Evolutionary conservation across 2,329 filamentous ascomycete genomes (phyloP).

Genomic region (Paecilomyces dactylethromorphus): DNA sequence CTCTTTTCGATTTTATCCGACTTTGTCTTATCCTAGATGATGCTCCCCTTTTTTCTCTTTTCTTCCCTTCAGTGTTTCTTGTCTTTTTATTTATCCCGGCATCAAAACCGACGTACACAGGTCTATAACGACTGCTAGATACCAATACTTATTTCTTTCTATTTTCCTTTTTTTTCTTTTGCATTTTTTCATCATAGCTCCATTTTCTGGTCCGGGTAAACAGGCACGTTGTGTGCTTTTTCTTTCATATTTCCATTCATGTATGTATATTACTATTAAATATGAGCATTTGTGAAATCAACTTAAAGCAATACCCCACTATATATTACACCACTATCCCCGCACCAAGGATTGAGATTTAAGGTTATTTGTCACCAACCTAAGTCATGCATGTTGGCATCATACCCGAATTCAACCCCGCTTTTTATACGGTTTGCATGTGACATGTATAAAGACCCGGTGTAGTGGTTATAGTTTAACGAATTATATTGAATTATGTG

Average conservation of each 20-base stretch:
- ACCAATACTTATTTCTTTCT: slow-evolving; percentile 2
- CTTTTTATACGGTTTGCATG: too few species aligned
- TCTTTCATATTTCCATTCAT: neutral
- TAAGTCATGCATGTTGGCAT: too few species aligned
- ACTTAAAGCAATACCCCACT: too few species aligned
- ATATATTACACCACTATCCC: too few species aligned
- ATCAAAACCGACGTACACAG: neutral
- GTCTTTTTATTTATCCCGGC: neutral
- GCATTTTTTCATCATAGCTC: neutral
- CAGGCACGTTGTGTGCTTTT: neutral
- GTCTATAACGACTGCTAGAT: neutral
- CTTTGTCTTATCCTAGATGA: slow-evolving; percentile 6
- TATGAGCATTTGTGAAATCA: neutral
- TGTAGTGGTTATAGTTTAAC: too few species aligned
- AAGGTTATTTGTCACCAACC: too few species aligned
- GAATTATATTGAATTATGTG: too few species aligned
- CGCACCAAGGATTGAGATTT: too few species aligned
- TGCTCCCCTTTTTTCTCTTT: neutral
- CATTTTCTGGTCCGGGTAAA: neutral
- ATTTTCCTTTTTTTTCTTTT: slow-evolving; percentile 2
- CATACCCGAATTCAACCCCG: too few species aligned
- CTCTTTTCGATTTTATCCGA: slow-evolving; percentile 8
- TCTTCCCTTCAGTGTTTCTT: neutral
- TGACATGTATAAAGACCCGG: too few species aligned
- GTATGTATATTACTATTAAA: slow-evolving; percentile 4